Percentiles rank a stretch among this genome's conserved stretches.
These are phyloP conservation scores for Phragmites australis DNA, from an alignment of 176 grass and related monocot species.

Conservation along the genomic window DNA sequence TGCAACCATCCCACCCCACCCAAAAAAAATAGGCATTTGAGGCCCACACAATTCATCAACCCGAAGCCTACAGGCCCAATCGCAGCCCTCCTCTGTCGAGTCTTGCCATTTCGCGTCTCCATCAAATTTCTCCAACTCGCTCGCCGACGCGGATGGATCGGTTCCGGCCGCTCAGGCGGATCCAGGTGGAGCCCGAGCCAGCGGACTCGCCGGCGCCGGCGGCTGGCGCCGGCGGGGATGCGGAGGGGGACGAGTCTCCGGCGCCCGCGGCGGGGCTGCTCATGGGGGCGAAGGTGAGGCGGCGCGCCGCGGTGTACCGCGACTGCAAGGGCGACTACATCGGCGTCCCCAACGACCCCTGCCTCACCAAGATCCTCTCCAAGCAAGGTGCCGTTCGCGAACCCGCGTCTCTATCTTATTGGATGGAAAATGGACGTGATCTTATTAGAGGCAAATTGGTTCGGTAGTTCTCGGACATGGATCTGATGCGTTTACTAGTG, in stretches of 20 bases:
- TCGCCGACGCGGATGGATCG: constrained; percentile 66
- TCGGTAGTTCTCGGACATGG: background rate
- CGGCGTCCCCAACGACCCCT: constrained; percentile 71
- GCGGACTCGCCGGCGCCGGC: background rate
- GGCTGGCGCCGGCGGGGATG: background rate
- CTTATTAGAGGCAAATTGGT: background rate
- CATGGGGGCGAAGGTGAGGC: constrained; percentile 69
- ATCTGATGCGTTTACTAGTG: background rate
- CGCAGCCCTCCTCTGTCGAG: background rate
- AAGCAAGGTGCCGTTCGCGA: constrained; percentile 62
- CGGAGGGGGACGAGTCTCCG: constrained; percentile 11
- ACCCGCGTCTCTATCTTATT: background rate
- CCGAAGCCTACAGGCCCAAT: too few relatives aligned
- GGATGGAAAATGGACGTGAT: background rate
- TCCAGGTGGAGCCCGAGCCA: constrained; percentile 57
- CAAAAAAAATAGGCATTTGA: too few relatives aligned
- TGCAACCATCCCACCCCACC: too few relatives aligned
- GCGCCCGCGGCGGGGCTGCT: constrained; percentile 45
- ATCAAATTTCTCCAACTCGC: constrained; percentile 11
- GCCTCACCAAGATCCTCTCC: constrained; percentile 75
- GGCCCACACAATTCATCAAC: too few relatives aligned
- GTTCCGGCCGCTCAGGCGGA: constrained; percentile 58
- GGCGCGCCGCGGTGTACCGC: constrained; percentile 56
- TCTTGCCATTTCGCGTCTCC: background rate
- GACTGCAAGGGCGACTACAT: constrained; percentile 88